Evolutionary conservation across 345 rosid species (phyloP), one percentile per base, ranked within the genome.

Genomic region (Cardamine resedifolia): DNA sequence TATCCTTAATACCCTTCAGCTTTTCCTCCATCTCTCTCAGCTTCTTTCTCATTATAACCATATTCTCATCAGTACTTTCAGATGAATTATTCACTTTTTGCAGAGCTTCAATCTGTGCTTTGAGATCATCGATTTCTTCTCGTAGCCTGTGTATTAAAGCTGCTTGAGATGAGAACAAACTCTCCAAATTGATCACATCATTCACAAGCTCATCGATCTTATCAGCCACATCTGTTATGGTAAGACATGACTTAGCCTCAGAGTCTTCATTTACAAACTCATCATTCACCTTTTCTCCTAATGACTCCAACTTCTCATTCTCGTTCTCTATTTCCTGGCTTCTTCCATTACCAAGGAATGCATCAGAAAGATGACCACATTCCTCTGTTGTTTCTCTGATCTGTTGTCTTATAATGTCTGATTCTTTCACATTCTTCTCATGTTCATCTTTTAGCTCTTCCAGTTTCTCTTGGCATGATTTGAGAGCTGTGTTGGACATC

Each of bases 171-270:
- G 94, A 82, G 58, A 88, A 85, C 26, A 90, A 79, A 39, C 80
- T 80, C 80, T 91, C 97, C 51, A 95, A 64, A 74, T 65, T 71
- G 27, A 91, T 72, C 61, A 90, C 96, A 83, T 87, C 88, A 78
- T 82, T 83, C 75, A 87, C 99, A 51, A 90, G 89, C 68, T 87
- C 96, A 75, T 95, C 97, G 5, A 91, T 88, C 79, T 85, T 88
- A 84, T 95, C 97, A 21, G 87, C 90, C 78, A 91, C 82, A 64
- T 91, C 91, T 39, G 85, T 70, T 70, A 87, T 85, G 3, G 76
- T 84, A 31, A 85, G 81, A 47, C 86, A 83, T 53, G 83, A 64
- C 56, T 39, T 44, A 11, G 64, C 66, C 31, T 77, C 86, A 26
- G 16, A 81, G 16, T 82, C 82, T 34, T 82, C 81, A 36, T 11